Evolutionary conservation across 495 filamentous ascomycete species (phyloP), one percentile per base, ranked within the genome.

Genomic region (Haplographium delicatum): DNA sequence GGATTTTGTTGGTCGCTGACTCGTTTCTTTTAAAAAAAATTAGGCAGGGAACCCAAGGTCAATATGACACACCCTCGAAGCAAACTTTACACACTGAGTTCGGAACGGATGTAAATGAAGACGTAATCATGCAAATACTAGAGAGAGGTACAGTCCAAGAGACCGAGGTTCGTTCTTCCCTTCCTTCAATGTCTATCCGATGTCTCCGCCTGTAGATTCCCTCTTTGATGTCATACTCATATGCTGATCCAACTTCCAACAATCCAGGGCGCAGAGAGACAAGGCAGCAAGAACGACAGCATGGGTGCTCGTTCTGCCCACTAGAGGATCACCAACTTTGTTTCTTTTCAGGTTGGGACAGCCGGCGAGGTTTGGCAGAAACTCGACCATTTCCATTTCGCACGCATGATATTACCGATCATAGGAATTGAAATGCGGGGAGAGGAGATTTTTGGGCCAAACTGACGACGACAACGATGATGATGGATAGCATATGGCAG

Each of bases 11-110:
- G n/a, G n/a, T 31, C 28, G 28, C 28, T 31, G 13, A 31, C 27
- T 30, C 16, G 11, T 24, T 18, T 34, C 39, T 28, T n/a, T n/a
- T n/a, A n/a, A n/a, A n/a, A n/a, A n/a, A n/a, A 33, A 7, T 59
- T 54, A 97, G 91, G 63, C 89, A 95, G 56, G 91, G 93, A 54
- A 80, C 80, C 9, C 89, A 95, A 63, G 93, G 91, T 43, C 72
- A 82, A 51, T 68, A 87, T 34, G 85, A 96, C 59, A 67, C 66
- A 5, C 89, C 89, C 13, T 88, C 86, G 58, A 87, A 93, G 33
- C 61, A 68, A 13, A 68, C 67, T 20, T 76, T 98, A 3, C 83
- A 91, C 59, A 85, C 81, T 57, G 91, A 98, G 72, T 98, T 98
- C 57, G 89, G 89, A 38, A 91, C 86, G 8, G 54, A 67, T 38